Conservation (phyloP, 345 rosid species). For the Gossypium longicalyx region DNA sequence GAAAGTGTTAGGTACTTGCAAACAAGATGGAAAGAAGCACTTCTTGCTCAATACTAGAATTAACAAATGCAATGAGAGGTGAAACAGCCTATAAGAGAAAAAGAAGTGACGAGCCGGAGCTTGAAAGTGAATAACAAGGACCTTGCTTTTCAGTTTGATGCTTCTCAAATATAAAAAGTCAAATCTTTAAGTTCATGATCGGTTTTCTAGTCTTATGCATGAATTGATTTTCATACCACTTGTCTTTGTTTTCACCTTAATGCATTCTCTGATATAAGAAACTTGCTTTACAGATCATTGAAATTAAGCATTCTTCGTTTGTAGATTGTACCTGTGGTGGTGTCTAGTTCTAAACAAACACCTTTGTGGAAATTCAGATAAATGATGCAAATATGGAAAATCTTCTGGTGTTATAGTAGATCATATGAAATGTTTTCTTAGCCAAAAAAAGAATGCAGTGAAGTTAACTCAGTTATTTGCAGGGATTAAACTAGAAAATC, state of each 20-base stretch:
- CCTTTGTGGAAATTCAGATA: background rate
- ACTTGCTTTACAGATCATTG: background rate
- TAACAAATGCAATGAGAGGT: conserved; percentile 66
- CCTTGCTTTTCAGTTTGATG: background rate
- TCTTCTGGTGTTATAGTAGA: background rate
- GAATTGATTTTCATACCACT: background rate
- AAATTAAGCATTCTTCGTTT: background rate
- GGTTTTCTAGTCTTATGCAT: background rate
- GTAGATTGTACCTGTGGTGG: background rate
- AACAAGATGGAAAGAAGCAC: conserved; percentile 68
- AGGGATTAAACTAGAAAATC: too few relatives aligned
- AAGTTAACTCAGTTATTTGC: too few relatives aligned
- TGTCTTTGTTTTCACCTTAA: background rate
- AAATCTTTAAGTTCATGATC: background rate
- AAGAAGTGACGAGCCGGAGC: conserved; percentile 32
- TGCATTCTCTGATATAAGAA: background rate
- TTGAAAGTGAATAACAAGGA: conserved; percentile 31
- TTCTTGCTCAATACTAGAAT: conserved; percentile 56
- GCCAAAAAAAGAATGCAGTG: too few relatives aligned
- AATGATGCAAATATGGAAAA: background rate
- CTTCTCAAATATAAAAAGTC: background rate
- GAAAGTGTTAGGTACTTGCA: conserved; percentile 55
- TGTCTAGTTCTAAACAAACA: background rate
- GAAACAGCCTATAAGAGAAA: conserved; percentile 24
- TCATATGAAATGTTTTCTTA: background rate